phyloP scores from a whole-genome alignment of 148 eudicot genomes.

The Gaultheria prostrata region DNA sequence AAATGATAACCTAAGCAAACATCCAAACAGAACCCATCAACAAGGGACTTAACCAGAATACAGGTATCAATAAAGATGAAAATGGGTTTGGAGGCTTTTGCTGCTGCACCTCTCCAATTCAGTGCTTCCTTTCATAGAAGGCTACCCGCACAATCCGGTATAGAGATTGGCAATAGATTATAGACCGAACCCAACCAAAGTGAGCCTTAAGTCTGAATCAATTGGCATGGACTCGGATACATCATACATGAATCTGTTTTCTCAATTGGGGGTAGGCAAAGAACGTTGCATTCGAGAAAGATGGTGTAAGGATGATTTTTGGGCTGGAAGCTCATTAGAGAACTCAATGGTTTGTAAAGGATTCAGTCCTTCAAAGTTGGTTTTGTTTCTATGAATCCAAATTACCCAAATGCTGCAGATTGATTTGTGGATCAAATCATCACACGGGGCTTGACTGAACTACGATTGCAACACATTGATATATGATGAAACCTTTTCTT shows the following conservation, averaged over 20 bases:
- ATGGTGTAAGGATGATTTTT: neutral
- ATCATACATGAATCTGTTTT: too few relatives aligned
- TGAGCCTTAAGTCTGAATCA: neutral
- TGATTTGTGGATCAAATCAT: neutral
- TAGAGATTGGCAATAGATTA: neutral
- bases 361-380: neutral
- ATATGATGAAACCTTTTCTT: neutral
- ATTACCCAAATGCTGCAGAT: neutral
- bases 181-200: too few relatives aligned
- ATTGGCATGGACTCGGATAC: too few relatives aligned
- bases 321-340: neutral
- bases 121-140: neutral
- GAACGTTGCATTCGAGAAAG: neutral
- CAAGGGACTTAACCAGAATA: neutral
- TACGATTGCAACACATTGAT: neutral
- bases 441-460: neutral
- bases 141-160: neutral
- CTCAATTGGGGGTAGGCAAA: neutral
- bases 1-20: neutral
- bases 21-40: neutral
- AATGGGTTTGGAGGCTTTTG: neutral
- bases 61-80: neutral
- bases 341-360: neutral
- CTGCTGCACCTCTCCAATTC: neutral
- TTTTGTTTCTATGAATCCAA: neutral